phyloP scores from a whole-genome alignment of 129 eudicot genomes.

The Flaveria trinervia region DNA sequence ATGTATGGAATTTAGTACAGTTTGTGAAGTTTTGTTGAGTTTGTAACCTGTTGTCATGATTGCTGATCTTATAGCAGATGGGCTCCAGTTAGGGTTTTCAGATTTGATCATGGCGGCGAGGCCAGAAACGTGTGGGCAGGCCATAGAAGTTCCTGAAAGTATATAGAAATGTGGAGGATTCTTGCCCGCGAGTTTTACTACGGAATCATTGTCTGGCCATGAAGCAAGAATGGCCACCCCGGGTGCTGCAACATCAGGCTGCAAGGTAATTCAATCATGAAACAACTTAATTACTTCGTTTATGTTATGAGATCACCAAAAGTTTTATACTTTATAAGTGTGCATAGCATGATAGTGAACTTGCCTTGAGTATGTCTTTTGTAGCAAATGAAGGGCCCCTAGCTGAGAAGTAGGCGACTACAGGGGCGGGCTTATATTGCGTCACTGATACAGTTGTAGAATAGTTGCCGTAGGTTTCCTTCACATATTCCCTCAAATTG shows the following conservation, averaged over 20 bases:
- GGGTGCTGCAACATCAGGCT: conserved; percentile 96
- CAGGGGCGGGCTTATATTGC: conserved; percentile 71
- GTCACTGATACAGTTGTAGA: conserved; percentile 40
- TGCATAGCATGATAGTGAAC: conserved; percentile 13
- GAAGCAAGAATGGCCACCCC: conserved; percentile 88
- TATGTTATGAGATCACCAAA: not conserved
- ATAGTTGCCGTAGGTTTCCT: conserved; percentile 73
- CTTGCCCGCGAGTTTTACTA: conserved; percentile 39
- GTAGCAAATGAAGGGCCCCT: conserved; percentile 71
- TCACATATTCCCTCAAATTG: conserved; percentile 20
- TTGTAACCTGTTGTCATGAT: conserved; percentile 81
- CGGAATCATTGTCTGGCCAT: conserved; percentile 61
- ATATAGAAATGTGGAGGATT: conserved; percentile 50
- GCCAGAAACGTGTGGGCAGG: conserved; percentile 88
- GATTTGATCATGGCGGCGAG: conserved; percentile 67
- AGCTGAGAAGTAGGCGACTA: conserved; percentile 57
- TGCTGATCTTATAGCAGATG: conserved; percentile 78
- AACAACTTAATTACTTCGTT: not conserved
- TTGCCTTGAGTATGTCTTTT: conserved; percentile 64
- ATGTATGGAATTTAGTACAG: not conserved
- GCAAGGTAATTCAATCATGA: conserved; percentile 13
- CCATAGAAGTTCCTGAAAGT: conserved; percentile 87
- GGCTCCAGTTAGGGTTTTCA: conserved; percentile 65
- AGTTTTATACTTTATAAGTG: not conserved
- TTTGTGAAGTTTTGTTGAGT: not conserved